Conservation (phyloP, 2,329 filamentous ascomycete species). For the Xylariaceae sp. region DNA sequence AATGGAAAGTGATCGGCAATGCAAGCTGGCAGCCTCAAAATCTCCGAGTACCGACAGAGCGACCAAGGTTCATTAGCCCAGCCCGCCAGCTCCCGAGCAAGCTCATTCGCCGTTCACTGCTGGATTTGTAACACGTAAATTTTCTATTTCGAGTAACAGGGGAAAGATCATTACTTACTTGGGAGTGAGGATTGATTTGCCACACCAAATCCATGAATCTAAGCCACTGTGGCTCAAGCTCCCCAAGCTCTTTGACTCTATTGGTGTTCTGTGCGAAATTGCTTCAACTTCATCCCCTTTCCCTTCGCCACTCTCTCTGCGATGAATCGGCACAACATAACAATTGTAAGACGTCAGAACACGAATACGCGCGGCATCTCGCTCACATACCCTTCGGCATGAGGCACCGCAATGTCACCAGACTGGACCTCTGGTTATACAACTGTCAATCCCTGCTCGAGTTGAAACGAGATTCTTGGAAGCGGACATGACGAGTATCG, state of each 20-base stretch:
- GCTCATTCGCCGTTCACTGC: not conserved
- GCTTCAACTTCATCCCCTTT: not conserved
- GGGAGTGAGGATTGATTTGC: not conserved
- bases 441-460: too few species aligned
- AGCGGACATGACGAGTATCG: too few species aligned
- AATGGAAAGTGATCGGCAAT: not conserved
- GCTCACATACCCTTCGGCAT: too few species aligned
- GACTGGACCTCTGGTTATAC: too few species aligned
- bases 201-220: not conserved
- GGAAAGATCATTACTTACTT: not conserved
- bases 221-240: not conserved
- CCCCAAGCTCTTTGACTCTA: not conserved
- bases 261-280: not conserved
- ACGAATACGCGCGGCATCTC: too few species aligned
- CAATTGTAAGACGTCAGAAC: too few species aligned
- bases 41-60: not conserved
- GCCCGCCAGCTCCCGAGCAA: not conserved
- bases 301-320: too few species aligned
- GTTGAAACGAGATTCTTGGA: too few species aligned
- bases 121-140: not conserved
- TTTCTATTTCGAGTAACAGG: too few species aligned
- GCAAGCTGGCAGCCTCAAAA: not conserved
- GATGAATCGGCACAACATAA: too few species aligned
- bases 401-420: too few species aligned
- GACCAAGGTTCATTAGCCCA: not conserved